Evolutionary conservation across 2,329 filamentous ascomycete genomes (phyloP), one percentile per base, ranked within the genome.

Genomic region (Pyricularia sp.): DNA sequence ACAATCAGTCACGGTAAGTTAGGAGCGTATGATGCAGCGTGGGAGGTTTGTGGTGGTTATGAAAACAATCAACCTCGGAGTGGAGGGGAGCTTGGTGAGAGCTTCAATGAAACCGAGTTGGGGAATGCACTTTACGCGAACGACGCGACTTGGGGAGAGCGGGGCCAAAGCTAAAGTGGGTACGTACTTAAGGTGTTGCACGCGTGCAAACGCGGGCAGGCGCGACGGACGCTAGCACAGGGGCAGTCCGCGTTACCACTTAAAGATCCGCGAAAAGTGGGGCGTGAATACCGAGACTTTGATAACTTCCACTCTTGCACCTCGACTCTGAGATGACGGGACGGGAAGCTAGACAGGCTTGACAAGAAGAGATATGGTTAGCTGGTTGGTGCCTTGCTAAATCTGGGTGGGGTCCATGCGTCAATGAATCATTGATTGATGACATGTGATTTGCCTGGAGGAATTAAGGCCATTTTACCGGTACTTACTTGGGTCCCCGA

Each of bases 71-170:
- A 55, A 11, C 17, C 17, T 55, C 17, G 20, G 6, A n/a, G 42
- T 55, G 7, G 42, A 55, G 20, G 42, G 42, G 42, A 55, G 25
- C n/a, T 42, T 20, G 65, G 33, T 30, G 31, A 50, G 36, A 66
- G 65, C 65, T 66, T 55, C 36, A 26, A 50, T n/a, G n/a, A 30
- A 55, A 20, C n/a, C 33, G 4, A 55, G 42, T 28, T 23, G 23
- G 33, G 36, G 28, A 69, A 69, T 69, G 58, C 58, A 61, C 58
- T 61, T 61, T 61, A 61, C 58, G 58, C 26, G 63, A 31, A 28
- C 36, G 63, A 36, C 63, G 30, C 30, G 65, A 66, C 65, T 42
- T 55, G 42, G 42, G 17, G 42, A 55, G 42, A 55, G 42, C 42
- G 17, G 42, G 42, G 42, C 42, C 20, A 10, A 55, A n/a, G 42